Base-by-base conservation (phyloP, 2,329 filamentous ascomycete genomes). In the Fusarium proliferatum region DNA sequence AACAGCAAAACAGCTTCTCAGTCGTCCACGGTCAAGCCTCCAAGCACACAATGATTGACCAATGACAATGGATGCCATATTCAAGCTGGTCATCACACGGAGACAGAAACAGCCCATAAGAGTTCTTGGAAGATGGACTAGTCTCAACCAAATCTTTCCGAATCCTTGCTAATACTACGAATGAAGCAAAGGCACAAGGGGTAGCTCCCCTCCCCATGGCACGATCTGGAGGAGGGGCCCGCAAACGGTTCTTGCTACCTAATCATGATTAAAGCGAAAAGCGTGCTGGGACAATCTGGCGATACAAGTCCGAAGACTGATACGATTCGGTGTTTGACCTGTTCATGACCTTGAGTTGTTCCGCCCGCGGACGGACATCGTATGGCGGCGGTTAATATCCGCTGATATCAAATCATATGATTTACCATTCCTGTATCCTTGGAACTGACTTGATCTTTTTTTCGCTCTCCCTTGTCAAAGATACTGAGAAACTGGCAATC, bases 341-440 rank as follows among this genome's bases (percentile, higher is more conserved):
- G 49, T 53, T 46, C 41, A 39, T 30, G 30, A 15, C 12, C n/a
- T 34, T 41, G 51, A 28, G 19, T 39, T 41, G 36, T 55, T 28
- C 51, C 19, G 19, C 39, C 34, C 34, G 34, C 28, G 19, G 41
- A 38, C 43, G 55, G 33, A 51, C 36, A 28, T 68, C 38, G 39
- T 60, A 58, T 59, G 52, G 39, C 65, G 65, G 70, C 46, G 38
- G 65, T 56, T 34, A 62, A 72, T 71, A 73, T 72, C 69, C 65
- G 48, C 56, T 73, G 64, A 56, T 51, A 53, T 66, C n/a, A 39
- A 60, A 73, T 72, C 71, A 74, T 68, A 73, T 73, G 71, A 73
- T 73, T 68, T 57, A 41, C 51, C 48, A 66, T 63, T 67, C 39
- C 70, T 48, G 57, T 67, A 39, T 42, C 63, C 48, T 65, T 59